Conservation (phyloP, 164 flowering plant species). For the Nymphaea colorata region DNA sequence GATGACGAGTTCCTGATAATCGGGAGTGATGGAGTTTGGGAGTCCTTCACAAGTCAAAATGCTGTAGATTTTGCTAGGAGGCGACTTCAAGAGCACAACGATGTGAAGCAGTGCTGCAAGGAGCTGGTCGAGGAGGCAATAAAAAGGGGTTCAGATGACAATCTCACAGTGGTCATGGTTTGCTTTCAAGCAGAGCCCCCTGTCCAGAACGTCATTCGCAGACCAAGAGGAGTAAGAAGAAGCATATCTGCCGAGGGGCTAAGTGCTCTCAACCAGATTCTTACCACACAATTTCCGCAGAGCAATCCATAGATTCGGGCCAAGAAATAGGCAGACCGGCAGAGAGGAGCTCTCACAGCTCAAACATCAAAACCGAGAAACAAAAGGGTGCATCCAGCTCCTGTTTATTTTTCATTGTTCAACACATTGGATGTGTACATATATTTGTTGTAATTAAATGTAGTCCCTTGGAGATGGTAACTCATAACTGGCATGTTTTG, state of each 20-base stretch:
- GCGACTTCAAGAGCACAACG: slow-evolving; percentile 72
- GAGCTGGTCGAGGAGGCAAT: slow-evolving; percentile 77
- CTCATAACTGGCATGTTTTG: not conserved
- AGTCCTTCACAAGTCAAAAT: slow-evolving; percentile 73
- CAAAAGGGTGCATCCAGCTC: not conserved
- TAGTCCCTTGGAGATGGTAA: not conserved
- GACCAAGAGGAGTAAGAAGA: slow-evolving; percentile 29
- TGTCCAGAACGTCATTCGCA: slow-evolving; percentile 24
- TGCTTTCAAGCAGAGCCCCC: slow-evolving; percentile 74
- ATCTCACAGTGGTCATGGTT: slow-evolving; percentile 68
- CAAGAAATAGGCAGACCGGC: not conserved
- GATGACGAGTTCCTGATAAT: slow-evolving; percentile 87
- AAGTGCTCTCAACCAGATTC: slow-evolving; percentile 29
- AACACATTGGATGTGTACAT: not conserved
- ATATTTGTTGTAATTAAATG: not conserved
- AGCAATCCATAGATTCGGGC: not conserved
- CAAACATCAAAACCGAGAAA: not conserved
- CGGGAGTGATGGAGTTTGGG: slow-evolving; percentile 93
- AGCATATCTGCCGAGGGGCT: slow-evolving; percentile 87
- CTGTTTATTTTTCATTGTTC: not conserved
- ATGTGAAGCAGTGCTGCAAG: slow-evolving; percentile 61
- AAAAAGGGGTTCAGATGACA: slow-evolving; percentile 59
- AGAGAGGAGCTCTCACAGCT: not conserved
- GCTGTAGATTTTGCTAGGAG: slow-evolving; percentile 71
- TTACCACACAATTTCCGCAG: not conserved